Evolutionary conservation across 2,329 filamentous ascomycete genomes (phyloP).

Genomic region (Fusarium proliferatum): DNA sequence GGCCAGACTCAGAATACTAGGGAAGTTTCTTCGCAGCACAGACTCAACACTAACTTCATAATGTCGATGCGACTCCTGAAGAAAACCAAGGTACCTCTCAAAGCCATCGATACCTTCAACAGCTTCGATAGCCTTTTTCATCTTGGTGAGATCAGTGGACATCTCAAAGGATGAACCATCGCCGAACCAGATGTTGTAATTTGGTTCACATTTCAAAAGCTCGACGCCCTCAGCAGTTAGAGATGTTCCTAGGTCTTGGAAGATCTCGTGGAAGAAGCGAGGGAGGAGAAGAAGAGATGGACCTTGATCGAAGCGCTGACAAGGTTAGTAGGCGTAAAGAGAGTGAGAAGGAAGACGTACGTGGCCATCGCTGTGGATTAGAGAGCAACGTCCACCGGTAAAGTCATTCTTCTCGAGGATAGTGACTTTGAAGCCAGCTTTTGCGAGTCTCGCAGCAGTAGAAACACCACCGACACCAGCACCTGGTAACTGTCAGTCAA

Average conservation of each 20-base stretch:
- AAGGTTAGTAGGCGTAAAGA: background rate
- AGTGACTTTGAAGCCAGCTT: slow-evolving; percentile 76
- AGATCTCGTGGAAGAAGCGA: slow-evolving; percentile 75
- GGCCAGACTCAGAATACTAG: slow-evolving; percentile 66
- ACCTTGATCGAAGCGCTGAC: slow-evolving; percentile 78
- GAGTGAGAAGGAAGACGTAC: background rate
- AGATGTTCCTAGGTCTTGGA: slow-evolving; percentile 74
- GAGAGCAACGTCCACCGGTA: slow-evolving; percentile 76
- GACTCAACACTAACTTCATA: slow-evolving; percentile 75
- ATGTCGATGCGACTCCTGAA: slow-evolving; percentile 74
- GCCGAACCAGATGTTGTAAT: slow-evolving; percentile 80
- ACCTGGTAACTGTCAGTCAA: slow-evolving; percentile 53
- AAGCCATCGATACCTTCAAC: slow-evolving; percentile 79
- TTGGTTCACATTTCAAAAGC: slow-evolving; percentile 77
- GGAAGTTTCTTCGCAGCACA: slow-evolving; percentile 76
- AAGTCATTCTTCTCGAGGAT: slow-evolving; percentile 82
- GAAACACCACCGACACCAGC: slow-evolving; percentile 78
- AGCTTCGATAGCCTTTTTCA: slow-evolving; percentile 78
- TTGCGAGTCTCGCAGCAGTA: slow-evolving; percentile 77
- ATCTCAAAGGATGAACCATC: slow-evolving; percentile 73
- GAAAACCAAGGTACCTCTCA: slow-evolving; percentile 73
- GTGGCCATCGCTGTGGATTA: slow-evolving; percentile 68
- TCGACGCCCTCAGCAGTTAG: slow-evolving; percentile 74
- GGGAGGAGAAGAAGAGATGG: slow-evolving; percentile 79
- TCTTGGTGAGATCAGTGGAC: slow-evolving; percentile 74